Base-by-base conservation (phyloP, 2,329 filamentous ascomycete species). In the Cladosporium halotolerans region DNA sequence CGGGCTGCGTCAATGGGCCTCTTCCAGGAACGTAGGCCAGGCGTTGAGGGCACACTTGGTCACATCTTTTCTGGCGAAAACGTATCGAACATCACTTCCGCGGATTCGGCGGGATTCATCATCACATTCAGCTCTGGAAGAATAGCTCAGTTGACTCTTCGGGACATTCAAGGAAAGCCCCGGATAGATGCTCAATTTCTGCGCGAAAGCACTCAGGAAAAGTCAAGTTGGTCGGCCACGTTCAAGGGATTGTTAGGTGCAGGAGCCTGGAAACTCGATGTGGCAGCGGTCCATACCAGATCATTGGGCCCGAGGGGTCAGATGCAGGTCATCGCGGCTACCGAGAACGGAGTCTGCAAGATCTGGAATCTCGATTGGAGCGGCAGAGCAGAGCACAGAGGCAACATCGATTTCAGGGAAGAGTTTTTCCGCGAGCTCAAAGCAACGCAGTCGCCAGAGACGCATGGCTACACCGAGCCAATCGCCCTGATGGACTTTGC, bases 361-460 rank as follows among this genome's bases (percentile, higher is more conserved):
- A 79, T 85, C 7, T 99, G 93, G 93, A 88, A 86, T 65, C 79
- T 96, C 41, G 89, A 92, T 64, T 89, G 92, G 68, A 88, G 88
- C 56, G 91, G 91, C 33, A 88, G 91, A 60, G 85, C 90, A 65
- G 83, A 87, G 41, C 78, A 89, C 45, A 80, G 86, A 44, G 79
- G 80, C 23, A 88, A 92, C 57, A 76, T 84, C 18, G 87, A 95
- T 67, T 76, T 84, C 54, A 81, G 83, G 52, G 81, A 84, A 18
- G 71, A 79, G 3, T 77, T 96, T 34, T 66, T 85, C 13, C 69
- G 76, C 2, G 81, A 83, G 32, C 72, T 95, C 14, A 79, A 80
- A 50, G 73, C 79, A 38, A 71, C 77, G 9, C 77, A 79, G 42
- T 56, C 65, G 4, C 73, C 78, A 1, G 68, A 75, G 42, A 70